Base-by-base conservation (phyloP, 1,284 basidiomycete species). In the Cutaneotrichosporon spelunceum region DNA sequence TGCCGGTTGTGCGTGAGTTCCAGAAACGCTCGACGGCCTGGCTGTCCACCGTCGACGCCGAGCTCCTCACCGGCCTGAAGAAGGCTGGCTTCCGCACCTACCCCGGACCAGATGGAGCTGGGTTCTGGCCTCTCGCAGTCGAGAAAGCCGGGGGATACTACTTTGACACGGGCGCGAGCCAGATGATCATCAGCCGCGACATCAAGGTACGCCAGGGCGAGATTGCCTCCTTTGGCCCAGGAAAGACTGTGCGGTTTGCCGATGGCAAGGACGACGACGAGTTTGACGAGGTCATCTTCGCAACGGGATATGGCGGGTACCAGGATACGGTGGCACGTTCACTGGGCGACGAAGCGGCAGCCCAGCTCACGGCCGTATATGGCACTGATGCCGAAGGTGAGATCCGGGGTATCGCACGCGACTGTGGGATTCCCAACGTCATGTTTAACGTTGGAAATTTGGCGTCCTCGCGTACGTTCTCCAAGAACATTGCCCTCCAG, bases 191-290 rank as follows among this genome's bases (percentile, higher is more conserved):
- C 29, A 85, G 88, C 61, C 84, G 85, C 26, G 85, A 87, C 69
- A 89, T 91, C 78, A 89, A 88, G 73, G 77, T 90, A 50, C 88
- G 89, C 76, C 86, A 82, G 67, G 86, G 86, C 53, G 78, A 82
- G 59, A 83, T 87, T 63, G 80, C 83, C n/a, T 66, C 68, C 1
- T 74, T 75, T 52, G 70, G 68, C 34, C 33, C 83, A 0, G 81
- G 83, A 64, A 82, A 75, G 10, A 84, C 84, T 0, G 70, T 90
- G 16, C 80, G 80, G 48, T 90, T 90, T 68, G 83, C 83, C 58
- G 82, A 90, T 64, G 88, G 87, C 23, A 83, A 83, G 63, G 73
- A 88, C 29, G 83, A 83, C 63, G 73, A 88, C 29, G 77, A 84
- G 10, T 87, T 85, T 16, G 88, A 91, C 71, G 82, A 87, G 11